A percentile compares a stretch with the other conserved stretches of the same genome.
Conservation (phyloP, 768 basidiomycete species). For the Sutorius australiensis region DNA sequence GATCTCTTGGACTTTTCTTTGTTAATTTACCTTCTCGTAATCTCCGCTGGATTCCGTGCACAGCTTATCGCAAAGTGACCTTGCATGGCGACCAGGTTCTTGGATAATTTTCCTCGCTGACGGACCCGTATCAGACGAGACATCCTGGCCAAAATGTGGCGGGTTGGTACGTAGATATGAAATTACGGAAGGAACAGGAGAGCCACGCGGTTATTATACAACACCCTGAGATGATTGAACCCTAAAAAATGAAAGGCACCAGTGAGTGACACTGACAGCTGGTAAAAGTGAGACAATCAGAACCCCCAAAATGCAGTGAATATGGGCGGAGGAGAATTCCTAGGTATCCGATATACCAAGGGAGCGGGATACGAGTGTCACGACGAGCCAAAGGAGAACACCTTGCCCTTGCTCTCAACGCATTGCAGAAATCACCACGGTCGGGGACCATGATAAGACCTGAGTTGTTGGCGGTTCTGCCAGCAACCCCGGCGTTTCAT, state of each 20-base stretch:
- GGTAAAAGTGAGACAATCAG: no score
- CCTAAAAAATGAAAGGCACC: no score
- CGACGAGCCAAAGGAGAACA: neutral
- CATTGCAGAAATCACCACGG: neutral
- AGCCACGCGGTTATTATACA: neutral
- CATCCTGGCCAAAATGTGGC: no score
- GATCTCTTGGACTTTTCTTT: conserved; percentile 19
- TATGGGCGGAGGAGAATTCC: neutral
- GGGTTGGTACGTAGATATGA: no score
- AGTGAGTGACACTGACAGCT: no score
- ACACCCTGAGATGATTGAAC: no score
- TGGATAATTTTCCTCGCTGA: no score
- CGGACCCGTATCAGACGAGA: no score
- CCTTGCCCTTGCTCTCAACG: neutral
- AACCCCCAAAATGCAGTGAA: neutral
- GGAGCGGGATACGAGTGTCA: neutral
- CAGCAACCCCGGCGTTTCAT: neutral
- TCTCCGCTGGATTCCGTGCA: conserved; percentile 8
- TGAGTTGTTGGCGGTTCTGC: neutral
- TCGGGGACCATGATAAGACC: neutral
- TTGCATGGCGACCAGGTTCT: no score
- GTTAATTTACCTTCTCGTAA: conserved; percentile 17
- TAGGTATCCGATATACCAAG: neutral
- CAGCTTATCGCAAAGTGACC: no score
- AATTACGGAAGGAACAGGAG: neutral